These are phyloP conservation scores for Isatis lusitanica DNA, from an alignment of 441 rosid genomes.

Conservation along the genomic window DNA sequence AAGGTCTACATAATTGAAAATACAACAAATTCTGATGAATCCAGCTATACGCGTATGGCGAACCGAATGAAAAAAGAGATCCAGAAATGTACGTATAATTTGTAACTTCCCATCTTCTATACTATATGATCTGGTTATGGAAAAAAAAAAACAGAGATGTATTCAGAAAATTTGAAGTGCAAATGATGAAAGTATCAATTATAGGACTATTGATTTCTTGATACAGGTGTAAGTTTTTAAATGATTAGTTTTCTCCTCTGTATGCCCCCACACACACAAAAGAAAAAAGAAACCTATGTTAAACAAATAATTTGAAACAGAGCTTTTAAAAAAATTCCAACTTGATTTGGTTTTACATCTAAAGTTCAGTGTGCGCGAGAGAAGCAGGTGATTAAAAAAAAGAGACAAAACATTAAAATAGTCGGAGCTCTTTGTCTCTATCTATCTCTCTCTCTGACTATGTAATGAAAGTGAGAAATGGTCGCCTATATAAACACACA, in stretches of 20 bases:
- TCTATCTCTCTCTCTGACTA: neutral
- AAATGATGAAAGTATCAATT: neutral
- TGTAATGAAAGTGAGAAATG: neutral
- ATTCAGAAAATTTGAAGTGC: neutral
- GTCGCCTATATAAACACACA: slow-evolving; percentile 19
- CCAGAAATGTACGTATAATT: neutral
- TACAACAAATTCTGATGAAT: slow-evolving; percentile 15
- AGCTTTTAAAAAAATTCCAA: neutral
- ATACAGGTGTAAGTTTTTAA: neutral
- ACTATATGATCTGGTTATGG: no score
- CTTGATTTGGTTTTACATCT: slow-evolving; percentile 1
- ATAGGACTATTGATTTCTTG: neutral
- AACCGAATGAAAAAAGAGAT: neutral
- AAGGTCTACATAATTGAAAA: neutral
- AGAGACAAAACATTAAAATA: neutral
- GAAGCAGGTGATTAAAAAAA: slow-evolving; percentile 19
- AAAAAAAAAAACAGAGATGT: neutral
- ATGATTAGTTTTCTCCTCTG: neutral
- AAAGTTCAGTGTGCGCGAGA: slow-evolving; percentile 26
- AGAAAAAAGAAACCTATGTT: neutral
- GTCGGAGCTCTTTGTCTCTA: neutral
- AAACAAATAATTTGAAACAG: neutral
- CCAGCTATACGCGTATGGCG: slow-evolving; percentile 10
- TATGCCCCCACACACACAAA: neutral
- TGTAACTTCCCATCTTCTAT: no score